Base-by-base conservation (phyloP, 352 stramenopile species). In the Pythium aquatile region DNA sequence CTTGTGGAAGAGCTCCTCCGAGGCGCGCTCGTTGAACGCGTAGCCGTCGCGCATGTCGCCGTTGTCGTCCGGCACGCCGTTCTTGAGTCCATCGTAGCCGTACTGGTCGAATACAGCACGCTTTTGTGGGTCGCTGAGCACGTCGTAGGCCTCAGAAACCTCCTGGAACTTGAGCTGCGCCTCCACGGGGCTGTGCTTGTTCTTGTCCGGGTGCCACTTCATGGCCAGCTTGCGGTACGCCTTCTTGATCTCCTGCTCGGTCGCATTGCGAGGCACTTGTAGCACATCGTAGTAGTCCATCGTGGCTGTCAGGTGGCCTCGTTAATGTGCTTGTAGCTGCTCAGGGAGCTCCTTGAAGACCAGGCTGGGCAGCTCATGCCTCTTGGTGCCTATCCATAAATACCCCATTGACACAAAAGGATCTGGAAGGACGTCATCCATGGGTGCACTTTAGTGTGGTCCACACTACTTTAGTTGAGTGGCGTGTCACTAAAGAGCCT, bases 201-300 rank as follows among this genome's bases (percentile, higher is more conserved):
- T 97, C 78, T 97, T 97, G 78, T 98, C 91, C 10, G 91, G 91
- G 61, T 98, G 91, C 84, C 87, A 94, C 75, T 97, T 97, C 55
- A 97, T 74, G 48, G 90, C 89, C 63, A 97, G 71, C 68, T 96
- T 97, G 33, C 88, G 78, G 64, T 97, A 97, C 26, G 83, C 85
- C 66, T 93, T 92, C 68, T 89, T 88, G 30, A 94, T 73, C 59
- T 92, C 85, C 16, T 91, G n/a, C n/a, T 96, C 81, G 16, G 75
- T 83, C 10, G 87, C 83, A 52, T 85, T 78, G 57, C 87, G 85
- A 24, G 84, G 68, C 47, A 98, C 77, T 62, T 89, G 80, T 20
- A 98, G 80, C 26, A 97, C 81, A 65, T 97, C 85, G 66, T 98
- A 98, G 73, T 97, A 96, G 74, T 97, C 86, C 80, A 91, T 94